Base-by-base conservation (phyloP, 441 rosid species). In the Syzygium malaccense region DNA sequence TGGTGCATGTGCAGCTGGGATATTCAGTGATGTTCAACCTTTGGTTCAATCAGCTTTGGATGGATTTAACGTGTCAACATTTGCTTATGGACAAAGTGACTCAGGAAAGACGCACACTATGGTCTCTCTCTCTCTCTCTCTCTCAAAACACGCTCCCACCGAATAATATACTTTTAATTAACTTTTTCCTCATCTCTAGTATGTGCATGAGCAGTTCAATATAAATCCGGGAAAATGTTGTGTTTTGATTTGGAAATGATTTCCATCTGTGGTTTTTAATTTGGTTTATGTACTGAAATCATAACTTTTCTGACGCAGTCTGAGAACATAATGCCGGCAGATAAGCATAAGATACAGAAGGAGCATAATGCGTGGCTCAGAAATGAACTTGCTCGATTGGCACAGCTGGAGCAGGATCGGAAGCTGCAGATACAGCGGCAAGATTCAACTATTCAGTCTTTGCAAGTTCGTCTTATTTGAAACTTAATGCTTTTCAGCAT, bases 61-160 rank as follows among this genome's bases (percentile, higher is more conserved):
- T 94, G 99, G 99, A 91, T 94, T 93, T 90, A 98, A 97, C 88
- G 96, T 98, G 90, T 94, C 99, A 87, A 86, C 96, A 89, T 94
- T 97, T 94, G 96, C 99, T 48, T 98, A 98, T 90, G 99, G 99
- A 88, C 99, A 97, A 92, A 96, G 98, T 87, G 88, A 89, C 90
- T 98, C 99, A 3, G 99, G 99, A 92, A 98, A 98, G 95, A 98
- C 99, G 84, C 91, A 98, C 92, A 97, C 99, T 79, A 95, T 98
- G 99, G 99, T 88, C 75, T 66, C 41, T 97, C 92, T 30, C 83
- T 88, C 89, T 89, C 93, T 37, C 37, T 37, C 37, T 37, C 37
- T 3, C n/a, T n/a, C n/a, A n/a, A 37, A 37, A 37, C 41, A 37
- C 41, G 41, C 41, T 37, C 41, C 41, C 41, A 37, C 41, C 41